A percentile compares a stretch with the other conserved stretches of the same genome.
Conservation (phyloP, 192 early-diverging fungal species). For the Helicostylum pulchrum region DNA sequence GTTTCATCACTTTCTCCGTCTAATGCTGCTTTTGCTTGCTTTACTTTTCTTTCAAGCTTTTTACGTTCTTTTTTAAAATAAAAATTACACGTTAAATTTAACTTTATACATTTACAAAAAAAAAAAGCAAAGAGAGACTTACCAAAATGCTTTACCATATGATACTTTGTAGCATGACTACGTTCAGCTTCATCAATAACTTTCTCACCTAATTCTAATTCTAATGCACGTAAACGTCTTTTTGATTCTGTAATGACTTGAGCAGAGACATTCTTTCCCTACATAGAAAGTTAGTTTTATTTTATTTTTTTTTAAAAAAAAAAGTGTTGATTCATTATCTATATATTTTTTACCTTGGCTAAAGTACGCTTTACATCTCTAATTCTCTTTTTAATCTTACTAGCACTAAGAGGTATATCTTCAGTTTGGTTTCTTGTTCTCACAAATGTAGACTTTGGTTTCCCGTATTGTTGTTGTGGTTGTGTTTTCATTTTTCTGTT, state of each 20-base stretch:
- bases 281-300: background rate
- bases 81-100: background rate
- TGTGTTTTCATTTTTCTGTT: too few species aligned
- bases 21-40: background rate
- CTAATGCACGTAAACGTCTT: constrained; percentile 11
- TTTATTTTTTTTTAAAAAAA: background rate
- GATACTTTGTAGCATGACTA: constrained; percentile 1
- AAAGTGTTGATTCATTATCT: background rate
- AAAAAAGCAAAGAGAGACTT: background rate
- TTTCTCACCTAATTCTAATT: constrained; percentile 15
- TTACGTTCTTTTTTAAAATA: constrained; percentile 1
- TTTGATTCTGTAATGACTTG: background rate
- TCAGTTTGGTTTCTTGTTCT: too few species aligned
- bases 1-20: background rate
- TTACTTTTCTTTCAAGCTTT: constrained; percentile 14
- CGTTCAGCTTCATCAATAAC: constrained; percentile 13
- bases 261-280: constrained; percentile 1
- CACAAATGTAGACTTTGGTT: too few species aligned
- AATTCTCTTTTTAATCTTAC: constrained; percentile 20
- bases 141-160: constrained; percentile 11
- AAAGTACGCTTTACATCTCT: constrained; percentile 12
- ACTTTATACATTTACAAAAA: background rate
- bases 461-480: too few species aligned
- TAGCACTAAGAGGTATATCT: background rate
- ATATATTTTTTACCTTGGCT: background rate